Percentiles rank a stretch among this genome's conserved stretches.
Conservation (phyloP, 2,329 filamentous ascomycete species). For the Tolypocladium amazonense region DNA sequence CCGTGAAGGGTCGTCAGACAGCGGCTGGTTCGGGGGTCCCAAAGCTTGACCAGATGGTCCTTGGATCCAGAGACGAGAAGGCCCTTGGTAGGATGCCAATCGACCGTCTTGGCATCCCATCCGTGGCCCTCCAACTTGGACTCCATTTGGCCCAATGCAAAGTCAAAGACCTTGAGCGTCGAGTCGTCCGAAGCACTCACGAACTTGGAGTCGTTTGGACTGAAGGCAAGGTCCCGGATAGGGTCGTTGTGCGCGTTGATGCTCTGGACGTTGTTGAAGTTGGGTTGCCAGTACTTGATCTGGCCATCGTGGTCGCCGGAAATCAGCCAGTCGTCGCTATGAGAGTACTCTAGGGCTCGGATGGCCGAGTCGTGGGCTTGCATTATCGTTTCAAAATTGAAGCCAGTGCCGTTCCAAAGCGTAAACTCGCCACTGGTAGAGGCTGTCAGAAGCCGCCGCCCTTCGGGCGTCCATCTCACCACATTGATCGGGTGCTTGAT, state of each 20-base stretch:
- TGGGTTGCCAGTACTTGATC: slow-evolving; percentile 98
- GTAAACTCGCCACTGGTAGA: slow-evolving; percentile 97
- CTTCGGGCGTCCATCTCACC: slow-evolving; percentile 95
- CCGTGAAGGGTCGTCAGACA: slow-evolving; percentile 91
- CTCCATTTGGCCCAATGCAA: slow-evolving; percentile 76
- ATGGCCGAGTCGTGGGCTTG: slow-evolving; percentile 90
- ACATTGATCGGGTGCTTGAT: slow-evolving; percentile 96
- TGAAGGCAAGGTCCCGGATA: slow-evolving; percentile 84
- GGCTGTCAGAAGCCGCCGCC: slow-evolving; percentile 79
- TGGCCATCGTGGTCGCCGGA: slow-evolving; percentile 92
- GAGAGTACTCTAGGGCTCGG: slow-evolving; percentile 74
- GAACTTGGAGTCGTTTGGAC: slow-evolving; percentile 90
- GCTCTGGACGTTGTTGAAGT: slow-evolving; percentile 97
- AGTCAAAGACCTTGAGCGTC: slow-evolving; percentile 91
- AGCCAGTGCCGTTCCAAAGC: slow-evolving; percentile 95
- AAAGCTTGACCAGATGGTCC: slow-evolving; percentile 93
- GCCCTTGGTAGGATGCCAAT: slow-evolving; percentile 96
- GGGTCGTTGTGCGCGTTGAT: slow-evolving; percentile 85
- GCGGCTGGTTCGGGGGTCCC: slow-evolving; percentile 87
- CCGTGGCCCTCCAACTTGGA: slow-evolving; percentile 83
- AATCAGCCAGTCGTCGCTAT: slow-evolving; percentile 93
- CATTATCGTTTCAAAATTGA: slow-evolving; percentile 99
- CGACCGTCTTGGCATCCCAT: slow-evolving; percentile 94
- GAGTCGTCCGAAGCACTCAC: slow-evolving; percentile 93
- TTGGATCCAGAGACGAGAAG: slow-evolving; percentile 93